Base-by-base conservation (phyloP, 2,329 filamentous ascomycete genomes). In the Paraconiothyrium brasiliense region DNA sequence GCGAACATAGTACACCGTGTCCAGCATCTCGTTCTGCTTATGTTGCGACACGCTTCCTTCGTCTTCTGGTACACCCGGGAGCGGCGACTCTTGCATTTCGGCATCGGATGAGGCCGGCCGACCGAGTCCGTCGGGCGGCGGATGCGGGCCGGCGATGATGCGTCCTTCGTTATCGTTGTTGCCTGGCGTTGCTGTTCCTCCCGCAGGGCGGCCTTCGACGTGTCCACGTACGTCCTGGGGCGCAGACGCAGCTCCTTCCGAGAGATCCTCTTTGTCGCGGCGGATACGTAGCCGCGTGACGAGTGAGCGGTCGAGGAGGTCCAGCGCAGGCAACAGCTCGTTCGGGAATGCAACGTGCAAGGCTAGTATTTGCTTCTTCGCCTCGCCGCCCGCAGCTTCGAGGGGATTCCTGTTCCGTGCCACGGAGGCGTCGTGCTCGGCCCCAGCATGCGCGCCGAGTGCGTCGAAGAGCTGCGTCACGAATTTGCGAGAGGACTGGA, bases 321-420 rank as follows among this genome's bases (percentile, higher is more conserved):
- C 94, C 2, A 99, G 84, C 0, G 94, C 93, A 2, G 93, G 92
- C 0, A 97, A 88, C 1, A 97, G 81, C 57, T 93, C 86, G 65
- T 88, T 87, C 0, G 93, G 93, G 72, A 96, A 96, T 14, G 97
- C 81, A 37, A 93, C 91, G 79, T 97, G 94, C 0, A 97, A 85
- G 0, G 92, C 93, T 1, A 93, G 82, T n/a, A 97, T 82, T 16
- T 91, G 80, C 52, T 75, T 76, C 67, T 76, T 78, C 47, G 69
- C 60, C 22, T 62, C 27, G 41, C 76, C 65, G 8, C 71, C 57
- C 60, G 69, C 60, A 62, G 60, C 58, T 66, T 59, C 67, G 20
- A 83, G 71, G 10, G 86, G 83, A 67, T 85, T 86, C 49, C 5
- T 10, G 20, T 11, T 32, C 55, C 8, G 73, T 51, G 44, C 73